Conservation (phyloP, 495 filamentous ascomycete genomes). For the Lophiostoma macrostomum region DNA sequence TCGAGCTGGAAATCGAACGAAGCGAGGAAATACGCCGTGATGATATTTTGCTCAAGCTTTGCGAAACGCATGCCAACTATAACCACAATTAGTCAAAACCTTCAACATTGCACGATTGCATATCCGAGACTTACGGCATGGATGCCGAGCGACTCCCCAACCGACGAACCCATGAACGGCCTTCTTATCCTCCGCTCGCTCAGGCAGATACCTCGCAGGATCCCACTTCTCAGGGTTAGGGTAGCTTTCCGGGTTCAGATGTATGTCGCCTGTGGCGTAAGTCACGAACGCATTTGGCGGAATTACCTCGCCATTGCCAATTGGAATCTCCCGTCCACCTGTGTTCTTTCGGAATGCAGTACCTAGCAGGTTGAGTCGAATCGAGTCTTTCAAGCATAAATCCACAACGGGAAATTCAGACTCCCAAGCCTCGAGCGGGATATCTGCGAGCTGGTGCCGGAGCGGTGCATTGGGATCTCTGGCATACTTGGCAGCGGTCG, state of each 20-base stretch:
- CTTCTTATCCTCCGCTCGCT: constrained; percentile 48
- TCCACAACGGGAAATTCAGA: constrained; percentile 46
- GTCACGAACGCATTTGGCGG: constrained; percentile 43
- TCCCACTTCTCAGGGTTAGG: constrained; percentile 45
- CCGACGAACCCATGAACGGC: constrained; percentile 41
- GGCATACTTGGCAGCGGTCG: constrained; percentile 39
- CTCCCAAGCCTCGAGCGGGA: constrained; percentile 49
- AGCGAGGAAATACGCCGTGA: constrained; percentile 44
- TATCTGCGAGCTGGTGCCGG: constrained; percentile 39
- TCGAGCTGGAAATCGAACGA: constrained; percentile 27
- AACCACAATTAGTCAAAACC: background rate
- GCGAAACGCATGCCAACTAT: constrained; percentile 42
- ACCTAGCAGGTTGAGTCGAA: constrained; percentile 42
- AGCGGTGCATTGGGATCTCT: constrained; percentile 36
- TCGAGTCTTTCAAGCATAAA: constrained; percentile 46
- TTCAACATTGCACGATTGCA: background rate
- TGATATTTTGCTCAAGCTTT: constrained; percentile 49
- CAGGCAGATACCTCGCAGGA: constrained; percentile 45
- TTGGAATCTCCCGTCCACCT: constrained; percentile 39
- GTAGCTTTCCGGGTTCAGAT: constrained; percentile 47
- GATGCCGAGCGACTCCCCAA: constrained; percentile 49
- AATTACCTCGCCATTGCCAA: constrained; percentile 45
- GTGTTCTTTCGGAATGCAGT: constrained; percentile 40
- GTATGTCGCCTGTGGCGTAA: constrained; percentile 36
- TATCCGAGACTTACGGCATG: constrained; percentile 36